Percentiles rank a stretch among this genome's conserved stretches.
phyloP scores from a whole-genome alignment of 2,329 filamentous ascomycete genomes.

The Venturia effusa region DNA sequence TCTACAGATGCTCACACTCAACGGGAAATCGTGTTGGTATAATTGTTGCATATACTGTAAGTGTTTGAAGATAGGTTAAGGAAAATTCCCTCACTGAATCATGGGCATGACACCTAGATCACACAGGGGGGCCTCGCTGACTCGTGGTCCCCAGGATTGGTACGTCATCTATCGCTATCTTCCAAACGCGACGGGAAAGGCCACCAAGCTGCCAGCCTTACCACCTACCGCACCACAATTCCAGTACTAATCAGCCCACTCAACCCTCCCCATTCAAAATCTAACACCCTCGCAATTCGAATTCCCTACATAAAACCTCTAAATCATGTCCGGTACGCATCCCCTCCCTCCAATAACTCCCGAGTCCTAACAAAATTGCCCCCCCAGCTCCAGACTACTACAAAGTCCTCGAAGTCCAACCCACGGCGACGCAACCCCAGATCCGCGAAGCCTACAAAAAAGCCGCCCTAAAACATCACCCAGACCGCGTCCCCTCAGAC shows the following conservation, averaged over 20 bases:
- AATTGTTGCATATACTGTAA: too few relatives aligned
- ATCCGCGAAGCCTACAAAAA: constrained; percentile 90
- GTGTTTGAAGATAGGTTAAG: too few relatives aligned
- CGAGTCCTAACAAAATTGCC: neutral
- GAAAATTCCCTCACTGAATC: too few relatives aligned
- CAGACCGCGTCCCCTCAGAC: constrained; percentile 74
- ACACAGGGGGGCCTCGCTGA: neutral
- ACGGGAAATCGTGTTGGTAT: too few relatives aligned
- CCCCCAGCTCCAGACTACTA: constrained; percentile 24
- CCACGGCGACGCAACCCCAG: constrained; percentile 68
- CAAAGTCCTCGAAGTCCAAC: constrained; percentile 59
- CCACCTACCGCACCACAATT: neutral
- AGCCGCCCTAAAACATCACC: constrained; percentile 87
- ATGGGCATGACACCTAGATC: neutral
- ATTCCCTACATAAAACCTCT: neutral
- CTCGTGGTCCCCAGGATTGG: neutral
- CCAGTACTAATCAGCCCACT: neutral
- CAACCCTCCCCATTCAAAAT: too few relatives aligned
- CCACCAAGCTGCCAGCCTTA: neutral
- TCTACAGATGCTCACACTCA: too few relatives aligned
- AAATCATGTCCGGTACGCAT: neutral
- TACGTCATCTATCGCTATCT: too few relatives aligned
- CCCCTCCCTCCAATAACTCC: neutral
- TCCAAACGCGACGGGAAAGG: too few relatives aligned
- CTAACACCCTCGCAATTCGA: neutral